Evolutionary conservation across 805 yeast genomes (phyloP).

Genomic region (Candida ovalis): DNA sequence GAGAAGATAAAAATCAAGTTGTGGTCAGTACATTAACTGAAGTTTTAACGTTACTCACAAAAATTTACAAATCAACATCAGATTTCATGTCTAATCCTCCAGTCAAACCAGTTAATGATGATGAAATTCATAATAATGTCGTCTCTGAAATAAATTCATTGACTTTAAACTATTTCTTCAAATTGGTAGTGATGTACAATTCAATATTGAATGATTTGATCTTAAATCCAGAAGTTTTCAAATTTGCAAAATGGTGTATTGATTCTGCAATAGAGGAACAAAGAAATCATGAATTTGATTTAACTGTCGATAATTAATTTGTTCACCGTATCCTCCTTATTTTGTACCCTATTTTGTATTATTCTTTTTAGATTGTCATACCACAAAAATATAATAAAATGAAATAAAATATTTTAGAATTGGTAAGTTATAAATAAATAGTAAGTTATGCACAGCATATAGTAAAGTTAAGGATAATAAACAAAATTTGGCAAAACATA

Average conservation of each 20-base stretch:
- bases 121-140: constrained; percentile 34
- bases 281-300: constrained; percentile 23
- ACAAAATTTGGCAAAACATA: too few species aligned
- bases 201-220: constrained; percentile 60
- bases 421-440: too few species aligned
- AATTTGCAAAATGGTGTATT: constrained; percentile 68
- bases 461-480: too few species aligned
- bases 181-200: constrained; percentile 61
- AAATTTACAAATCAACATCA: constrained; percentile 53
- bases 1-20: constrained; percentile 57
- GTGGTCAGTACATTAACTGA: constrained; percentile 56
- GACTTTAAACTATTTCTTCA: constrained; percentile 59
- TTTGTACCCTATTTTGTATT: background rate
- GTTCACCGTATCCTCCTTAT: background rate
- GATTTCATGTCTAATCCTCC: constrained; percentile 40
- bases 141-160: constrained; percentile 59
- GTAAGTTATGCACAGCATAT: too few species aligned
- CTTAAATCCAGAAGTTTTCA: constrained; percentile 58
- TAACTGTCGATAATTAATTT: background rate
- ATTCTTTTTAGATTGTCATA: background rate
- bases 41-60: constrained; percentile 54
- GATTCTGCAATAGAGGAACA: constrained; percentile 58
- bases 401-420: too few species aligned
- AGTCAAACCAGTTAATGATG: constrained; percentile 4
- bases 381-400: too few species aligned